Evolutionary conservation across 169 alveolate species (phyloP).

Genomic region (Plasmodium vinckei): DNA sequence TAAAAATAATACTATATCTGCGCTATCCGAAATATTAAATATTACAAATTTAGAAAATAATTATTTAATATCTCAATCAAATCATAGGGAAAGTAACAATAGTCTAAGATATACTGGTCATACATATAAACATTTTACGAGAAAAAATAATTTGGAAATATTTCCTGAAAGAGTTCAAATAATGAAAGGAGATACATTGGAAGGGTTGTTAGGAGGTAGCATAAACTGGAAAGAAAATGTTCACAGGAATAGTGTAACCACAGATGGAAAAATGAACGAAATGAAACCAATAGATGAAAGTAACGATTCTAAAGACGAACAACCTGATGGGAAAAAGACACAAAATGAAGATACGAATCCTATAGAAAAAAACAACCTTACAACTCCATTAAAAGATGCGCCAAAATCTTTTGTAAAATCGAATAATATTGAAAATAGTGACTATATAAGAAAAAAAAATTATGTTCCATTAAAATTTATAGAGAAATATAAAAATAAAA

Average conservation of each 20-base stretch:
- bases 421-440: background rate
- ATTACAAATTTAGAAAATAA: constrained; percentile 4
- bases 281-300: background rate
- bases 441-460: background rate
- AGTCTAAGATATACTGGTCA: background rate
- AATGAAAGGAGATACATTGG: background rate
- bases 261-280: background rate
- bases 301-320: background rate
- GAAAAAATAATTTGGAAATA: background rate
- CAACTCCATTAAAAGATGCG: background rate
- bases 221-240: too few species aligned
- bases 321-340: background rate
- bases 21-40: background rate
- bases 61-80: constrained; percentile 8
- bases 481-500: background rate
- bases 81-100: background rate
- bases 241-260: background rate
- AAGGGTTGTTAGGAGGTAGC: too few species aligned
- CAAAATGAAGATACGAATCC: constrained; percentile 9
- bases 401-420: constrained; percentile 4
- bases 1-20: constrained; percentile 6
- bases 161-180: background rate
- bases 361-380: background rate
- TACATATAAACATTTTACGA: background rate
- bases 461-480: background rate